Percentiles rank a stretch among this genome's conserved stretches.
Conservation (phyloP, 495 filamentous ascomycete species). For the Penicillium goetzii region DNA sequence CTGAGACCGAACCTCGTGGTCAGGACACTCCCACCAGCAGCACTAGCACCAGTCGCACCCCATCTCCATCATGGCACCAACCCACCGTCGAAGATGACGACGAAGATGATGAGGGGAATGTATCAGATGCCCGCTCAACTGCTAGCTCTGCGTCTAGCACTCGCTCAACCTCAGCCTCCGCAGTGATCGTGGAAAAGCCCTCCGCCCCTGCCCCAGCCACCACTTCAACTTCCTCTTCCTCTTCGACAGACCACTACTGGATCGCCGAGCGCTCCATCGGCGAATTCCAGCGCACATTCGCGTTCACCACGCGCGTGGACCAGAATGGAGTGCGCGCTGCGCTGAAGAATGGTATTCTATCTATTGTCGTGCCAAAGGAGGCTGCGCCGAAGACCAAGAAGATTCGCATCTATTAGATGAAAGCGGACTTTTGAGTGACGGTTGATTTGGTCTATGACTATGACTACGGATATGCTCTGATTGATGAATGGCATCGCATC, state of each 20-base stretch:
- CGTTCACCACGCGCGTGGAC: conserved; percentile 74
- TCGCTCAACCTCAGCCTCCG: background rate
- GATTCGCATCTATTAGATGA: conserved; percentile 60
- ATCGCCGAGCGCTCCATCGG: conserved; percentile 78
- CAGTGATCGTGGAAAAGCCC: conserved; percentile 2
- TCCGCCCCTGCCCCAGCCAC: conserved; percentile 29
- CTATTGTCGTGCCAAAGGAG: conserved; percentile 76
- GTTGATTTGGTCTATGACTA: background rate
- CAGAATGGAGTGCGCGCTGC: conserved; percentile 75
- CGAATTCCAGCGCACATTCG: conserved; percentile 78
- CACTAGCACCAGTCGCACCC: background rate
- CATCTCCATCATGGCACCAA: conserved; percentile 37
- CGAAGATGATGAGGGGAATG: conserved; percentile 32
- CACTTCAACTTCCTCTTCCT: conserved; percentile 29
- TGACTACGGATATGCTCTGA: background rate
- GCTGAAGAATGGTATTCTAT: conserved; percentile 75
- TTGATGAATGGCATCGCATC: conserved; percentile 1
- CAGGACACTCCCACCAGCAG: background rate
- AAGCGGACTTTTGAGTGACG: background rate
- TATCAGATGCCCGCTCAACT: conserved; percentile 16
- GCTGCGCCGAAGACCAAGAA: conserved; percentile 54
- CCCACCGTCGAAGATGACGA: conserved; percentile 70
- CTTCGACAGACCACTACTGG: conserved; percentile 64
- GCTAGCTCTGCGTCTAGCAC: conserved; percentile 14
- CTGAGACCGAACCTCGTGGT: background rate